Evolutionary conservation across 805 yeast species (phyloP), one percentile per base, ranked within the genome.

Genomic region (Sporopachydermia lactativora): DNA sequence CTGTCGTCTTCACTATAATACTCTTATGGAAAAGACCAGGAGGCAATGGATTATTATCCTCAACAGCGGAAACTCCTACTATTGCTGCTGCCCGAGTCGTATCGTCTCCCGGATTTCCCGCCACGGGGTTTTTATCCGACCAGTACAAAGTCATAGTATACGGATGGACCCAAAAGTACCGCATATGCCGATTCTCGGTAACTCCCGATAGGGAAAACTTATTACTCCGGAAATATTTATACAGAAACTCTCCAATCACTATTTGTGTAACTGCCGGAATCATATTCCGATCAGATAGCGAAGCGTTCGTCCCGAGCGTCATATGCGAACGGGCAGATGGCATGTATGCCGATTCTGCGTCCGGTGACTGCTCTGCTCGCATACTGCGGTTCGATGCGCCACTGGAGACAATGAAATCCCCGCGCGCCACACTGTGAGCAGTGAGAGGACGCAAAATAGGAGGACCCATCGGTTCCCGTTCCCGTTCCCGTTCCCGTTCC

Each of bases 161-260:
- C 3, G 98, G 97, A 59, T 89, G 95, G 37, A 92, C 74, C 97
- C 97, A 92, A 69, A 89, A 89, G 62, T 75, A 89, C 48, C 96
- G 71, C 53, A 81, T 92, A 54, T 89, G 98, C 44, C 96, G 72
- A 35, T 73, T 71, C 39, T 85, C 92, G 0, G 89, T 72, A 15
- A 84, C 68, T 1, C 80, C 69, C 36, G 52, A 52, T 4, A 68
- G 59, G 34, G 84, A 78, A 39, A 83, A 65, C 13, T 86, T 80
- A 1, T 88, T 88, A 45, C 76, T 75, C 43, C 92, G 75, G 56
- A 79, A 83, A 55, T 88, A 88, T 59, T 89, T 89, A 71, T 70
- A 78, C 43, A 88, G 64, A 48, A 76, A 83, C 55, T 89, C 97
- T 40, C 98, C 98, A 57, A 88, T 81, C 36, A 89, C 86, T 3